Percentiles rank a stretch among this genome's conserved stretches.
phyloP scores from a whole-genome alignment of 805 yeast genomes.

The Myxozyma udenii region DNA sequence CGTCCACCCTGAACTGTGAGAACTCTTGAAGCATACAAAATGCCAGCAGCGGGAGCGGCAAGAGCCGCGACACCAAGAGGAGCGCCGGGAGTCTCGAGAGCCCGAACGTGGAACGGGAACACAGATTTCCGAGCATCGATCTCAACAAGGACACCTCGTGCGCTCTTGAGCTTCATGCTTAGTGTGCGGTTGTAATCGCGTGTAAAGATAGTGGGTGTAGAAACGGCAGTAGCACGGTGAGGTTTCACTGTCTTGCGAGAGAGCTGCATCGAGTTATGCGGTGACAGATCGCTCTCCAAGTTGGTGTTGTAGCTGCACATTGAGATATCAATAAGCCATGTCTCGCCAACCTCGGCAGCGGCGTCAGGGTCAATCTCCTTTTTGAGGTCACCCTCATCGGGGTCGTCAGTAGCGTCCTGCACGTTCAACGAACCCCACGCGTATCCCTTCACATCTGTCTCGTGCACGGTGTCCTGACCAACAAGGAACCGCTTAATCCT shows the following conservation, averaged over 20 bases:
- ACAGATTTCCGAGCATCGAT: conserved; percentile 77
- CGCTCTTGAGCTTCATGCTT: conserved; percentile 60
- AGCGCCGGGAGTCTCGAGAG: conserved; percentile 23
- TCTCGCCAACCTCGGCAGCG: conserved; percentile 74
- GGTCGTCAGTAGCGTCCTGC: conserved; percentile 30
- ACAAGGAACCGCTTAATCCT: conserved; percentile 89
- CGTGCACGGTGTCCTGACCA: conserved; percentile 91
- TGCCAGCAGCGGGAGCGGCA: conserved; percentile 1
- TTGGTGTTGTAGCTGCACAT: conserved; percentile 62
- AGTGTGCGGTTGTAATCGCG: conserved; percentile 64
- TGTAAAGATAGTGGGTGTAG: conserved; percentile 66
- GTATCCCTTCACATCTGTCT: conserved; percentile 88
- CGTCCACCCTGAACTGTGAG: conserved; percentile 24
- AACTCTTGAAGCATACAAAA: conserved; percentile 15
- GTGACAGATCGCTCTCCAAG: conserved; percentile 45
- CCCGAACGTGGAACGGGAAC: conserved; percentile 70
- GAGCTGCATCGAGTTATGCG: conserved; percentile 33
- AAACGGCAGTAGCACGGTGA: conserved; percentile 37
- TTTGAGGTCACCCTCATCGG: conserved; percentile 27
- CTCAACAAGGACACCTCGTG: conserved; percentile 65
- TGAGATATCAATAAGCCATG: conserved; percentile 75
- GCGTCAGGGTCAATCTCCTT: conserved; percentile 50
- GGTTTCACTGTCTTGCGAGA: conserved; percentile 37
- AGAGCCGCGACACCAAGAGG: conserved; percentile 24
- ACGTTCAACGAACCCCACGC: conserved; percentile 37